Percentiles rank a stretch among this genome's conserved stretches.
These are phyloP conservation scores for Eucalyptus tenuipes DNA, from an alignment of 345 rosid species.

Conservation along the genomic window DNA sequence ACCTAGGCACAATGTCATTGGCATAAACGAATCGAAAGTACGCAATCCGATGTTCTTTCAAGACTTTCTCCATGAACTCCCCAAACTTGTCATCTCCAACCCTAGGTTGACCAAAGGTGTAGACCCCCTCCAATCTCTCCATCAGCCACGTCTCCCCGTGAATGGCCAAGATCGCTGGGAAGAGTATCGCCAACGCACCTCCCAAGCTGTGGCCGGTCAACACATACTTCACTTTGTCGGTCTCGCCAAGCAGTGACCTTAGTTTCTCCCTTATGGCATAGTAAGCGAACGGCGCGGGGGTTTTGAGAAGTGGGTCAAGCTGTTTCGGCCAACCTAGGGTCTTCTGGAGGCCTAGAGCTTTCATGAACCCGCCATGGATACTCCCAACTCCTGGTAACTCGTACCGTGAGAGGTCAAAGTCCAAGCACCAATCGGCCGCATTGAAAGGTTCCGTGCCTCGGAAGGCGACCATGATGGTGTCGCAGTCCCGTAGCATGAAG, in stretches of 20 bases:
- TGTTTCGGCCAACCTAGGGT: background rate
- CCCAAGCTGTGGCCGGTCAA: slow-evolving; percentile 70
- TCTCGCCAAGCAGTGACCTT: slow-evolving; percentile 1
- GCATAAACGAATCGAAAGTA: slow-evolving; percentile 50
- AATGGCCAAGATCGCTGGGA: slow-evolving; percentile 32
- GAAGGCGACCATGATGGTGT: slow-evolving; percentile 23
- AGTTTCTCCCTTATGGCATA: slow-evolving; percentile 32
- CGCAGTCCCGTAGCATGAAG: background rate
- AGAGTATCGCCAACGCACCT: slow-evolving; percentile 44
- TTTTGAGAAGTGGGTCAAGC: background rate
- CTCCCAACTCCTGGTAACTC: slow-evolving; percentile 19
- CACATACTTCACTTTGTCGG: slow-evolving; percentile 28
- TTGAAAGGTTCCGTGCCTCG: slow-evolving; percentile 34
- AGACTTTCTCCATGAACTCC: slow-evolving; percentile 22
- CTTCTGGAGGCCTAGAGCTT: slow-evolving; percentile 37
- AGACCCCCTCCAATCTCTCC: slow-evolving; percentile 43
- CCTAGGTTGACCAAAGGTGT: slow-evolving; percentile 72
- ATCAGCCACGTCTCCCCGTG: slow-evolving; percentile 32
- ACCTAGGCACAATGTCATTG: slow-evolving; percentile 47
- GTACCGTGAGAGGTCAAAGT: slow-evolving; percentile 32
- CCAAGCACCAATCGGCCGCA: slow-evolving; percentile 31
- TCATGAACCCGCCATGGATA: slow-evolving; percentile 56
- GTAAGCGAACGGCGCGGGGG: slow-evolving; percentile 27
- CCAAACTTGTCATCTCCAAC: slow-evolving; percentile 45
- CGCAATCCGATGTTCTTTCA: slow-evolving; percentile 16